phyloP scores from a whole-genome alignment of 768 basidiomycete genomes.

The Suillus bovinus region DNA sequence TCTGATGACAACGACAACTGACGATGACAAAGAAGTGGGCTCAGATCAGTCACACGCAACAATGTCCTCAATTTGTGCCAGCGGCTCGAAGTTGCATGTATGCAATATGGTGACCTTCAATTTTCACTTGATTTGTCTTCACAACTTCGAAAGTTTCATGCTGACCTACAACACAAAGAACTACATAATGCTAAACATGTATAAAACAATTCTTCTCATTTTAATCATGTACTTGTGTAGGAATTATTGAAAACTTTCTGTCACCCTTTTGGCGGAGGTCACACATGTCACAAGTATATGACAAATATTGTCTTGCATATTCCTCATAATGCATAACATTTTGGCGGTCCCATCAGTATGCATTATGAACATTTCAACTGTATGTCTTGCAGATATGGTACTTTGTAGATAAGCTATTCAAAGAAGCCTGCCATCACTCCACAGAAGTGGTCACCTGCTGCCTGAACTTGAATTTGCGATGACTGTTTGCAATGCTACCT shows the following conservation, averaged over 20 bases:
- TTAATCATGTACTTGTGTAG: too few species aligned
- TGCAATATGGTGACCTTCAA: not conserved
- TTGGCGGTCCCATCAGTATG: too few species aligned
- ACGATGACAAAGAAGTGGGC: too few species aligned
- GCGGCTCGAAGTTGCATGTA: not conserved
- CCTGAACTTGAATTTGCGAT: not conserved
- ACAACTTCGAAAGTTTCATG: not conserved
- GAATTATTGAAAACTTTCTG: not conserved
- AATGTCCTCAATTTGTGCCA: too few species aligned
- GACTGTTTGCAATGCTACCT: not conserved
- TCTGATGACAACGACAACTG: too few species aligned
- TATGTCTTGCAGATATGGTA: not conserved
- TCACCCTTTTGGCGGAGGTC: not conserved
- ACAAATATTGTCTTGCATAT: too few species aligned
- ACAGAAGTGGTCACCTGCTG: not conserved
- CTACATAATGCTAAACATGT: not conserved
- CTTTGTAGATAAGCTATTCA: not conserved
- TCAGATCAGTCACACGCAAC: too few species aligned
- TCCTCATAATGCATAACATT: too few species aligned
- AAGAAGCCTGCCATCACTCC: not conserved
- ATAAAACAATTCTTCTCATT: not conserved
- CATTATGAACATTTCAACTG: too few species aligned
- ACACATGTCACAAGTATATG: not conserved
- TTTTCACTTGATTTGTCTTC: not conserved
- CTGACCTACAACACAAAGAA: not conserved